Conservation (phyloP, 805 yeast genomes). For the Wickerhamiella parazyma region DNA sequence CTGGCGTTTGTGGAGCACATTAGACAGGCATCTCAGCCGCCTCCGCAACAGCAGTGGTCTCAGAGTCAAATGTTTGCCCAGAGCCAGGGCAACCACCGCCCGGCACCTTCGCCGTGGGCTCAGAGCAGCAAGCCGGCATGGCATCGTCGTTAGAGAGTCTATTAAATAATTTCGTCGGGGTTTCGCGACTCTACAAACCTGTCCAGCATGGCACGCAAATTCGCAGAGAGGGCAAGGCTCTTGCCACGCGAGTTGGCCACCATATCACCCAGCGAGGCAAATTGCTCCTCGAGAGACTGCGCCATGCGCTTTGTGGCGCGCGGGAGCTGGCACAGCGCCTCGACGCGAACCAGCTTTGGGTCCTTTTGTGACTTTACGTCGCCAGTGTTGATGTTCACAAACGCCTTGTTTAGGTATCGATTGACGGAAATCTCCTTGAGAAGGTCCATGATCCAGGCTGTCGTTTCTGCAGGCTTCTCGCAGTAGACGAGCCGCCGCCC, state of each 20-base stretch:
- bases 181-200: not conserved
- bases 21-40: not conserved
- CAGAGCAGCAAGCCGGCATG: conserved; percentile 15
- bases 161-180: conserved; percentile 1
- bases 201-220: not conserved
- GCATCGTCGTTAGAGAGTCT: not conserved
- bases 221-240: not conserved
- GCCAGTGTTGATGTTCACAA: not conserved
- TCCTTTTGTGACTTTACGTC: conserved; percentile 2
- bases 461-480: not conserved
- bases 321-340: conserved; percentile 1
- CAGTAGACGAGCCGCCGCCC: not conserved
- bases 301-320: conserved; percentile 1
- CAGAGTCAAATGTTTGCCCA: not conserved
- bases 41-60: not conserved
- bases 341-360: not conserved
- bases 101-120: conserved; percentile 1
- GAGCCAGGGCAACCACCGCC: not conserved
- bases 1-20: conserved; percentile 11
- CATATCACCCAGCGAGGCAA: conserved; percentile 1
- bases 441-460: not conserved
- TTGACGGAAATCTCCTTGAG: not conserved
- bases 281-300: not conserved
- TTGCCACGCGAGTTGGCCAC: not conserved
- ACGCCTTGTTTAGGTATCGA: not conserved